A percentile compares a stretch with the other conserved stretches of the same genome.
These are phyloP conservation scores for Flaveria floridana DNA, from an alignment of 140 eudicot genomes.

Conservation along the genomic window DNA sequence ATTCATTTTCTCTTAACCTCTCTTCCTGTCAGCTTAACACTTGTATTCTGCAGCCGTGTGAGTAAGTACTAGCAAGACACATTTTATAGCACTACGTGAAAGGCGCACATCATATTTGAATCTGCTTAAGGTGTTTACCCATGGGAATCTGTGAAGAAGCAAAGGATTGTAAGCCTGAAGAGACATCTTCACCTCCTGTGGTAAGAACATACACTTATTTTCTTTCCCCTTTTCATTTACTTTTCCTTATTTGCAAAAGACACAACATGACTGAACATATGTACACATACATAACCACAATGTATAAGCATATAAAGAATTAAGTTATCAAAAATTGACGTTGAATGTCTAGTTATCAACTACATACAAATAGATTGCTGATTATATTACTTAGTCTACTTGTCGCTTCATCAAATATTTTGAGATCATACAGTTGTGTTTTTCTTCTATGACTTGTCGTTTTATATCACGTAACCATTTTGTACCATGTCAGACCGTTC, in stretches of 20 bases:
- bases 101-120: slow-evolving; percentile 20
- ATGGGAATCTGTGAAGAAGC: slow-evolving; percentile 86
- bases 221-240: background rate
- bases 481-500: background rate
- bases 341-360: background rate
- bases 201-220: slow-evolving; percentile 39
- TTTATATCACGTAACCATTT: background rate
- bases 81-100: slow-evolving; percentile 10
- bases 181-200: slow-evolving; percentile 57
- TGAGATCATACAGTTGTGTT: slow-evolving; percentile 4
- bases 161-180: slow-evolving; percentile 55
- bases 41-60: slow-evolving; percentile 26
- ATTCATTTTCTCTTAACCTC: slow-evolving; percentile 2
- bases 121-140: slow-evolving; percentile 26
- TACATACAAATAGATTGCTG: slow-evolving; percentile 4
- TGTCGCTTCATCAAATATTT: background rate
- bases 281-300: background rate
- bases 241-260: background rate
- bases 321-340: background rate
- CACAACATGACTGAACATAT: background rate
- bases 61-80: slow-evolving; percentile 21
- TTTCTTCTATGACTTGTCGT: background rate
- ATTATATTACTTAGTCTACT: background rate
- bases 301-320: background rate
- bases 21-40: slow-evolving; percentile 15